These are phyloP conservation scores for Fragosphaeria purpurea DNA, from an alignment of 2,329 filamentous ascomycete species.

Conservation along the genomic window DNA sequence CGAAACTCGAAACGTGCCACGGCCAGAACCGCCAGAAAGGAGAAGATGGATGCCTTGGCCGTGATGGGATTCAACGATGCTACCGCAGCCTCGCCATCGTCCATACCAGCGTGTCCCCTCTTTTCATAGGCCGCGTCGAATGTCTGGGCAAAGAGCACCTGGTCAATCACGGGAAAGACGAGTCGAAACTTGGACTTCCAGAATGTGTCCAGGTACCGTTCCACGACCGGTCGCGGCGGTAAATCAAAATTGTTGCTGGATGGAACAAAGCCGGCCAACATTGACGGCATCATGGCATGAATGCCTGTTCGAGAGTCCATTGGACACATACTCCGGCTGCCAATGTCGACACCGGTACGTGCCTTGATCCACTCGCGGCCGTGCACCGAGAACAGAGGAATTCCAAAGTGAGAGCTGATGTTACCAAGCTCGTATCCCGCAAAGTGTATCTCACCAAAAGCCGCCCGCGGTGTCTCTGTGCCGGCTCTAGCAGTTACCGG, in stretches of 20 bases:
- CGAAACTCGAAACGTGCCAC: not conserved
- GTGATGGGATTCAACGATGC: constrained; percentile 20
- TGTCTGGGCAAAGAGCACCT: constrained; percentile 34
- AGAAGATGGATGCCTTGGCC: constrained; percentile 37
- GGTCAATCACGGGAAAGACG: constrained; percentile 40
- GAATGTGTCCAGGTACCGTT: constrained; percentile 23
- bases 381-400: constrained; percentile 37
- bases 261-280: not conserved
- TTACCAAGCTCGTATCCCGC: constrained; percentile 36
- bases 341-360: constrained; percentile 26
- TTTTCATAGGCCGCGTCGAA: constrained; percentile 32
- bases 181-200: constrained; percentile 26
- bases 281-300: not conserved
- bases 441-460: constrained; percentile 33
- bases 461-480: not conserved
- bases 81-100: not conserved
- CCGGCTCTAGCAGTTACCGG: not conserved
- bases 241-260: constrained; percentile 1
- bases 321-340: constrained; percentile 13
- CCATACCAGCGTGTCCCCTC: too few species aligned
- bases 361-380: constrained; percentile 38
- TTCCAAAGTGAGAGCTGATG: constrained; percentile 35
- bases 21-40: constrained; percentile 33
- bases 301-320: constrained; percentile 14
- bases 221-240: constrained; percentile 7